Percentiles rank a stretch among this genome's conserved stretches.
These are phyloP conservation scores for Grifola frondosa DNA, from an alignment of 1,284 basidiomycete species.

Conservation along the genomic window DNA sequence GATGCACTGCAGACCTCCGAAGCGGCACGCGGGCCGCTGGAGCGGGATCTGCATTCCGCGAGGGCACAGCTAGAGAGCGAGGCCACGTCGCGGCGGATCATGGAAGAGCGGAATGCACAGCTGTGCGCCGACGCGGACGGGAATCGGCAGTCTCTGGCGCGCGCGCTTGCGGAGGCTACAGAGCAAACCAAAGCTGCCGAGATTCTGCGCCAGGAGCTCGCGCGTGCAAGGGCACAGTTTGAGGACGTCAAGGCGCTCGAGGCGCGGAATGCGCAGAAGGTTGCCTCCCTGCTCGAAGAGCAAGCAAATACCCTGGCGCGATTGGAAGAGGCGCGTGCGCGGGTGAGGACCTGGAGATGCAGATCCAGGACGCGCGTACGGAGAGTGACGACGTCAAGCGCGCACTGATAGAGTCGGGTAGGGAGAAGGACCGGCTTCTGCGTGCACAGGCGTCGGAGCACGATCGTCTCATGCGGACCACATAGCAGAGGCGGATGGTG, in stretches of 20 bases:
- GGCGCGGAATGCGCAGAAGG: constrained; percentile 59
- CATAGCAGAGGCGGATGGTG: constrained; percentile 87
- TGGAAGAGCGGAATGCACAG: constrained; percentile 70
- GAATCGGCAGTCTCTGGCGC: constrained; percentile 57
- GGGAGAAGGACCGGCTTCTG: constrained; percentile 76
- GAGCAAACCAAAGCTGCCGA: constrained; percentile 65
- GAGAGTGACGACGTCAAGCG: constrained; percentile 69
- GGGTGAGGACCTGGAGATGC: constrained; percentile 73
- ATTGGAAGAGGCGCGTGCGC: constrained; percentile 71
- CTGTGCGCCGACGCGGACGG: constrained; percentile 58
- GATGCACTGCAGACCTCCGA: constrained; percentile 41
- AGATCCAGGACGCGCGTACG: constrained; percentile 63
- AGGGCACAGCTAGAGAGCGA: constrained; percentile 67
- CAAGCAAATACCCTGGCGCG: constrained; percentile 67
- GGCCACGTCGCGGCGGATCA: constrained; percentile 49
- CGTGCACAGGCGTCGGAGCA: constrained; percentile 77
- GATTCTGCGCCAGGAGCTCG: constrained; percentile 67
- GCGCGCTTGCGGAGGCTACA: constrained; percentile 68
- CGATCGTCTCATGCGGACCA: constrained; percentile 85
- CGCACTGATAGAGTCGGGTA: constrained; percentile 63
- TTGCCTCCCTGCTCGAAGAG: constrained; percentile 69
- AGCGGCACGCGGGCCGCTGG: constrained; percentile 44
- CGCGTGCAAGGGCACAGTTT: constrained; percentile 58
- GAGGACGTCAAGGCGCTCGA: constrained; percentile 76
- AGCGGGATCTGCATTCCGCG: constrained; percentile 64